Base-by-base conservation (phyloP, 139 green algal genomes). In the Deuterostichococcus epilithicus region DNA sequence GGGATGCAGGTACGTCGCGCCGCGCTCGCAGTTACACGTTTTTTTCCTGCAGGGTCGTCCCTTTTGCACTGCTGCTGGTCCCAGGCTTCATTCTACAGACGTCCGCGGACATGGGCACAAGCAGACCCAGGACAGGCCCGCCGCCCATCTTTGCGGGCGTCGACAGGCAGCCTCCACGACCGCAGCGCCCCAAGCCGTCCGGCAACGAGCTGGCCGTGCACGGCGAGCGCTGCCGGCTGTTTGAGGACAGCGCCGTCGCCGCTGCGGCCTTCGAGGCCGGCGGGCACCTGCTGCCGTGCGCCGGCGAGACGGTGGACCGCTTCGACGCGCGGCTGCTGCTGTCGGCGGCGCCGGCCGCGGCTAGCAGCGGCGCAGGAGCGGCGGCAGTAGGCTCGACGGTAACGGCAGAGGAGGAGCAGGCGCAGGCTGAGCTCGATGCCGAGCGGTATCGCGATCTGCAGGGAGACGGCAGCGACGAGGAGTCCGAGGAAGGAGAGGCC, bases 361-460 rank as follows among this genome's bases (percentile, higher is more conserved):
- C 60, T 3, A 45, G 15, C 36, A 30, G 30, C 47, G 58, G 47
- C 69, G 33, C 38, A 42, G 18, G 6, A 59, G 47, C 34, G 18
- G 0, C 30, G 0, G 67, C 15, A 25, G 13, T 32, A 2, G 4
- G 25, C 58, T 38, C 22, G 34, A 10, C 22, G 28, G 28, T 67
- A 30, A 38, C 65, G 38, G 71, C 37, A 36, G 68, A 72, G 1
- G 36, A 63, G 60, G 70, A 60, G 33, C 39, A 37, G 33, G 78
- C 76, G 25, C 68, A 74, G 42, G 26, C 70, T 26, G 58, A 68
- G 63, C 75, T 84, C 1, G 80, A 84, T 15, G 67, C 33, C 8
- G 80, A 84, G 63, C 75, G 80, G 1, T 84, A 81, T 63, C 37
- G 70, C 28, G 82, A 86, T 45, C 59, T 86, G 28, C 70, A 75